Evolutionary conservation across 179 eudicot genomes (phyloP).

Genomic region (Actinidia polygama): DNA sequence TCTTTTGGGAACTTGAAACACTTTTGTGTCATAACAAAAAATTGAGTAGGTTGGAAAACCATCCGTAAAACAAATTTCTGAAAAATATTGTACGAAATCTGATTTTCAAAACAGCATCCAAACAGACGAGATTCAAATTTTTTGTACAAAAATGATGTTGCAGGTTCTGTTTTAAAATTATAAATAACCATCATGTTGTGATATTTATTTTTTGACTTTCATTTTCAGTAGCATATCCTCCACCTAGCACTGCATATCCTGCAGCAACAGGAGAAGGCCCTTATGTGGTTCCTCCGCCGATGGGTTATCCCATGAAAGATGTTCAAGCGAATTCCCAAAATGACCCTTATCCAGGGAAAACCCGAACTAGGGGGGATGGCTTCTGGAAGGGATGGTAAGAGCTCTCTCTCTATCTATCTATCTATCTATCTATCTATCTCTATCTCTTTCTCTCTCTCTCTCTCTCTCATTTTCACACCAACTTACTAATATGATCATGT

Average conservation of each 20-base stretch:
- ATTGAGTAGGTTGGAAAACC: too few species aligned
- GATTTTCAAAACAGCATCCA: too few species aligned
- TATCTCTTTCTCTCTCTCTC: background rate
- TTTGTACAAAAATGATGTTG: too few species aligned
- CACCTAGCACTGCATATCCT: background rate
- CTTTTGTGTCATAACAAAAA: too few species aligned
- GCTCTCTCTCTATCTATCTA: background rate
- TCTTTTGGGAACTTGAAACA: too few species aligned
- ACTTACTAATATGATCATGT: background rate
- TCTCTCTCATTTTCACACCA: background rate
- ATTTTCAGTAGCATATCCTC: conserved; percentile 12
- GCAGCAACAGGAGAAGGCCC: background rate
- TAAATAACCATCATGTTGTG: background rate
- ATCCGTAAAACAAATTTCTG: too few species aligned
- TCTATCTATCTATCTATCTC: background rate
- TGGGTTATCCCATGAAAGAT: conserved; percentile 20
- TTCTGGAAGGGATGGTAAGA: conserved; percentile 29
- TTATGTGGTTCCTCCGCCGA: conserved; percentile 16
- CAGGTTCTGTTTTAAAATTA: too few species aligned
- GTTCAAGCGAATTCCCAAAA: background rate
- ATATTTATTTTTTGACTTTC: background rate
- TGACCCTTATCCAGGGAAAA: background rate
- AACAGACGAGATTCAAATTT: too few species aligned
- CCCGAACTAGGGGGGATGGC: conserved; percentile 23
- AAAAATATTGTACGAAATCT: too few species aligned